Conservation (phyloP, 257 asterid species). For the Solanum peruvianum region DNA sequence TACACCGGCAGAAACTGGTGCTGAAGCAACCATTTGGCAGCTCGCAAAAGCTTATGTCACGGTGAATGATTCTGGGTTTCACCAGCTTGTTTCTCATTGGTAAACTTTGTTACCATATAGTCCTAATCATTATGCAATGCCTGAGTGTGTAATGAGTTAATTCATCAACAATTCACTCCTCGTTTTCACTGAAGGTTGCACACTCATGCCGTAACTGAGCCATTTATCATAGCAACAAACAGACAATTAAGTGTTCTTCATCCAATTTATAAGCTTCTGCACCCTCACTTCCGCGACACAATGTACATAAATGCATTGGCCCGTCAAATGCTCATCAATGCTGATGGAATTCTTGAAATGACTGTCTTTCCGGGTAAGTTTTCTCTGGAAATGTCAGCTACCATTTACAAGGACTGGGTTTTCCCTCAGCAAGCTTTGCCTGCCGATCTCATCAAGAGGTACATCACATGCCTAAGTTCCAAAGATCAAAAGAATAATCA, state of each 20-base stretch:
- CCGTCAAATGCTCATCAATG: constrained; percentile 15
- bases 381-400: constrained; percentile 21
- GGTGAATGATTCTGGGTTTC: constrained; percentile 48
- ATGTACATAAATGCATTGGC: constrained; percentile 24
- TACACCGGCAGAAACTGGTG: constrained; percentile 28
- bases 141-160: not conserved
- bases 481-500: not conserved
- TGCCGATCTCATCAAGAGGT: not conserved
- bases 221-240: constrained; percentile 22
- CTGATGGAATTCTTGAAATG: constrained; percentile 11
- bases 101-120: not conserved
- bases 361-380: constrained; percentile 10
- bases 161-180: not conserved
- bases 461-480: not conserved
- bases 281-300: constrained; percentile 26
- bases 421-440: constrained; percentile 17
- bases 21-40: constrained; percentile 31
- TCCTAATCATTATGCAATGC: not conserved
- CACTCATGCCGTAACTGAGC: constrained; percentile 21
- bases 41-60: constrained; percentile 44
- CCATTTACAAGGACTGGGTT: constrained; percentile 15
- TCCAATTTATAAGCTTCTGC: constrained; percentile 20
- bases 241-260: constrained; percentile 20
- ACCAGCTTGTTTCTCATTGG: constrained; percentile 53
- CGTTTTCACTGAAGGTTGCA: constrained; percentile 4